A percentile compares a stretch with the other conserved stretches of the same genome.
Conservation (phyloP, 257 asterid genomes). For the Solanum sitiens region DNA sequence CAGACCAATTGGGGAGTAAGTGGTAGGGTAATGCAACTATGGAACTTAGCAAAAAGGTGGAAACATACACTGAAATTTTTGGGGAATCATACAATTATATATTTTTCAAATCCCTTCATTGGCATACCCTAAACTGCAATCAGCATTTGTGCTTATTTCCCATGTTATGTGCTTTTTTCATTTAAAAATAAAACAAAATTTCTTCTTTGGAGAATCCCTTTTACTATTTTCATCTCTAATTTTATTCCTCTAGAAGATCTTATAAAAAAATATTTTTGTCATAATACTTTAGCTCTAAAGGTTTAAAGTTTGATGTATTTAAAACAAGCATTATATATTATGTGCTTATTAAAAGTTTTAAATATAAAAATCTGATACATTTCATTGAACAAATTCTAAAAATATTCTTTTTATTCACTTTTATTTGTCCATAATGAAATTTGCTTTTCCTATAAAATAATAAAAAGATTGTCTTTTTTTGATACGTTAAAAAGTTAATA, state of each 20-base stretch:
- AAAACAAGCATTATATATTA: background rate
- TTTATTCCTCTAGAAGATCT: background rate
- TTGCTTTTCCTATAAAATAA: background rate
- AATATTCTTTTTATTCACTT: background rate
- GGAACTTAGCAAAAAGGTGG: conserved; percentile 3
- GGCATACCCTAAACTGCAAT: conserved; percentile 14
- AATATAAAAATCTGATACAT: background rate
- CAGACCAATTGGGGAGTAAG: conserved; percentile 27
- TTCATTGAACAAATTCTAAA: background rate
- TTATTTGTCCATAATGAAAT: background rate
- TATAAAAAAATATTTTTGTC: background rate
- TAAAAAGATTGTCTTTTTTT: background rate
- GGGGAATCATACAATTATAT: background rate
- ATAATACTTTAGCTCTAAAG: background rate
- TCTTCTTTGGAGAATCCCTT: background rate
- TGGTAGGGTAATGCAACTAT: conserved; percentile 35
- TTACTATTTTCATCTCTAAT: background rate
- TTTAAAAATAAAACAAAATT: background rate
- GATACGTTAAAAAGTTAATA: background rate
- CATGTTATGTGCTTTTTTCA: background rate
- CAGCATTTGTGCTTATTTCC: conserved; percentile 24
- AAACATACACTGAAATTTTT: conserved; percentile 1
- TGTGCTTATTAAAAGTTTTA: background rate
- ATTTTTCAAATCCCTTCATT: background rate
- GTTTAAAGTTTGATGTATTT: background rate